These are phyloP conservation scores for Skeletonema marinoi DNA, from an alignment of 108 stramenopile species.

Conservation along the genomic window DNA sequence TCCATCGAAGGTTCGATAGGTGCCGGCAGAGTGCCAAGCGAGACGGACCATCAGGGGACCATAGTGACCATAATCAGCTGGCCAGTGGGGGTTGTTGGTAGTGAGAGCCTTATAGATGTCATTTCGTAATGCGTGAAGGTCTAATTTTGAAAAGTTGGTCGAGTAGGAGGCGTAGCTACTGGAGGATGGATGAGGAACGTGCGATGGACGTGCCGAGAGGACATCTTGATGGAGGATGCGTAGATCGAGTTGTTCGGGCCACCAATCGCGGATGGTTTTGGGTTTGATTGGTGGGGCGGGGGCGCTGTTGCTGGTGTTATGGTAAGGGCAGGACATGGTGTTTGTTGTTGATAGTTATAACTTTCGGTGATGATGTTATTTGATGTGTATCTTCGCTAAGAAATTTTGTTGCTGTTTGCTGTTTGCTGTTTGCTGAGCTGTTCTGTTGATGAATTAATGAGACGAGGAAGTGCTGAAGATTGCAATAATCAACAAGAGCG, in stretches of 20 bases:
- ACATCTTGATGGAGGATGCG: constrained; percentile 61
- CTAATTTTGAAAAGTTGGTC: constrained; percentile 45
- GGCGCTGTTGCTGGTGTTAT: constrained; percentile 5
- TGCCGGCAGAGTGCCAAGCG: constrained; percentile 75
- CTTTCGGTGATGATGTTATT: no score
- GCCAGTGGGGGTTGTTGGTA: constrained; percentile 64
- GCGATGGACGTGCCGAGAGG: constrained; percentile 30
- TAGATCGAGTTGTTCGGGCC: constrained; percentile 66
- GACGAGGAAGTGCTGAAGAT: no score
- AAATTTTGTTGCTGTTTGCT: no score
- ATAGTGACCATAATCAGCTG: constrained; percentile 78
- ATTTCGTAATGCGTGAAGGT: constrained; percentile 48
- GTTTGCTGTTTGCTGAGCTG: no score
- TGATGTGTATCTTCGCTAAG: no score
- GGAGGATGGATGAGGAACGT: constrained; percentile 29
- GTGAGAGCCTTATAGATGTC: constrained; percentile 61
- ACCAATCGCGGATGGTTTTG: constrained; percentile 61
- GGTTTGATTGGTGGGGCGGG: background rate
- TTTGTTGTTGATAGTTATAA: no score
- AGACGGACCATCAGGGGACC: constrained; percentile 74
- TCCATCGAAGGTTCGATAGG: constrained; percentile 75
- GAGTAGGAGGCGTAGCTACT: constrained; percentile 47
- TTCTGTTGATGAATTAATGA: no score
- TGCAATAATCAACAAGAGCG: no score
- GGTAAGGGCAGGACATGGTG: constrained; percentile 26